Evolutionary conservation across 768 basidiomycete species (phyloP), one percentile per base, ranked within the genome.

Genomic region (Rhodotorula kratochvilovae): DNA sequence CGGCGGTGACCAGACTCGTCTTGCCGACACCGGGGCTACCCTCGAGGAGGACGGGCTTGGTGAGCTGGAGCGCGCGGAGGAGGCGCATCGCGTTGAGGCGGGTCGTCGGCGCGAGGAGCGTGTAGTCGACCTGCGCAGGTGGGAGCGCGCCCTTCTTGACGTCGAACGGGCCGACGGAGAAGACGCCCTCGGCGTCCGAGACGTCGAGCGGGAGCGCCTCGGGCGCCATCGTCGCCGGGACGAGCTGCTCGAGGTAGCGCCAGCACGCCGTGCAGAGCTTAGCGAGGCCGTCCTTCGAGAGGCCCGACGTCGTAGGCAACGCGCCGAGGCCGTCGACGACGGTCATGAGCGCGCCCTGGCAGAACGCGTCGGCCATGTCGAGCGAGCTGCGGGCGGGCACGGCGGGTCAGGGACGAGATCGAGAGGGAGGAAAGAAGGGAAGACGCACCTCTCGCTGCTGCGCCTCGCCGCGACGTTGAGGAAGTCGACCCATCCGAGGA

Each of bases 21-120:
- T 99, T 99, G 5, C 96, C 96, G 23, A 98, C 96, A 0, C 96
- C 96, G 19, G 96, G 96, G 80, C 93, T 97, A 2, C 96, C 96
- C 79, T 99, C 96, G 16, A 99, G 84, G 21, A 99, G 84, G 68
- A 99, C 91, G 0, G 96, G 92, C 79, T 97, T 98, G 5, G 82
- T 77, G 7, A 97, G 83, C 80, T 98, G 96, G 70, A 89, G 90
- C 6, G 93, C 96, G 66, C 96, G 86, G 43, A 91, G 82, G 21
- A 98, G 86, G 31, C 95, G 89, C 84, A 90, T 86, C 29, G 90
- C 89, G 79, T 99, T 99, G 70, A 88, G 85, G 53, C 84, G 85
- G 23, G 94, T 91, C 3, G 96, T 98, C 0, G 95, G 92, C 0
- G 92, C 92, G 62, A 87, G 83, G 54, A 97, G 85, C 77, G 89